These are phyloP conservation scores for Hypoxylon sp. DNA, from an alignment of 2,329 filamentous ascomycete species.

Conservation along the genomic window DNA sequence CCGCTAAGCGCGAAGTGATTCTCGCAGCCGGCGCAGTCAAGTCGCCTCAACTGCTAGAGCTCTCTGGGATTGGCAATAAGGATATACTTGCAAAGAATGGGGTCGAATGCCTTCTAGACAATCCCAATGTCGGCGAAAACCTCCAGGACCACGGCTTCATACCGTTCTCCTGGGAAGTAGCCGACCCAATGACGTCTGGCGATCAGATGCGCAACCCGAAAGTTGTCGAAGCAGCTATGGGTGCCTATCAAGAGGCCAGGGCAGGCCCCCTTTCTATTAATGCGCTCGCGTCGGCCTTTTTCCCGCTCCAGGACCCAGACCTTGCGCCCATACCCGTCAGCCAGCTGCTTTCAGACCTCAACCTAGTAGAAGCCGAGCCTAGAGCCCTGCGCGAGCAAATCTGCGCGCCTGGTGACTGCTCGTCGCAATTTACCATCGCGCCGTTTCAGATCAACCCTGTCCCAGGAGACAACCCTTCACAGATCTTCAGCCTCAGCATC, in stretches of 20 bases:
- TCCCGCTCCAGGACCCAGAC: constrained; percentile 22
- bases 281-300: constrained; percentile 28
- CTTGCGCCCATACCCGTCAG: constrained; percentile 13
- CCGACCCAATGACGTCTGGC: constrained; percentile 23
- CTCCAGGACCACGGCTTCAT: constrained; percentile 40
- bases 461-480: constrained; percentile 14
- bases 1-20: constrained; percentile 29
- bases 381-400: constrained; percentile 27
- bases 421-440: constrained; percentile 25
- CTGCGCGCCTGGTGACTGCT: constrained; percentile 19
- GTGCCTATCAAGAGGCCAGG: constrained; percentile 18
- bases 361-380: constrained; percentile 20
- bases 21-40: constrained; percentile 27
- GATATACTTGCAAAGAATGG: constrained; percentile 31
- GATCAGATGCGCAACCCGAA: constrained; percentile 32
- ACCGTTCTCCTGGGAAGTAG: constrained; percentile 35
- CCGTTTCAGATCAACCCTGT: constrained; percentile 24
- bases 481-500: constrained; percentile 11
- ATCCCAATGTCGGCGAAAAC: constrained; percentile 39
- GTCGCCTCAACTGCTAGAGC: constrained; percentile 54
- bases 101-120: constrained; percentile 29
- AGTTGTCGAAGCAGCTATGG: constrained; percentile 22
- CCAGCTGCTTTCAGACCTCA: constrained; percentile 19
- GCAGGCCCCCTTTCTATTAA: constrained; percentile 26
- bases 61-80: constrained; percentile 53